A percentile compares a stretch with the other conserved stretches of the same genome.
phyloP scores from a whole-genome alignment of 257 asterid genomes.

The Salvia splendens region DNA sequence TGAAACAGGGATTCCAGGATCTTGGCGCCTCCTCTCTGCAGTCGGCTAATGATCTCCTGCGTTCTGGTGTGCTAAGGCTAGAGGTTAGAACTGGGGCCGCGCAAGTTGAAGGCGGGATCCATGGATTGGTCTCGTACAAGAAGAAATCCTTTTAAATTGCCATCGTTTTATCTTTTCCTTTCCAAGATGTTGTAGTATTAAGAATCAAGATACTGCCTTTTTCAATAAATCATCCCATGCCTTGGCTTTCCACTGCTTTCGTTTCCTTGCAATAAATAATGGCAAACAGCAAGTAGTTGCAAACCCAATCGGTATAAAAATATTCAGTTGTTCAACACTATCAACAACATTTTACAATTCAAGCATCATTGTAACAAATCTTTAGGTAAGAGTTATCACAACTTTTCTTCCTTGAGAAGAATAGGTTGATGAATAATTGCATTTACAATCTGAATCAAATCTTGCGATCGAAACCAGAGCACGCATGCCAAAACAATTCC shows the following conservation, averaged over 20 bases:
- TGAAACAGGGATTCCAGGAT: constrained; percentile 92
- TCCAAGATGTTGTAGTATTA: neutral
- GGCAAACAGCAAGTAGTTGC: neutral
- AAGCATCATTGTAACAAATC: neutral
- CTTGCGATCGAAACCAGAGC: constrained; percentile 68
- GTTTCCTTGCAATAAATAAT: neutral
- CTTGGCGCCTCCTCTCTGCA: constrained; percentile 86
- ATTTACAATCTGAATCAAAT: constrained; percentile 51
- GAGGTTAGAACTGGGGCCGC: constrained; percentile 88
- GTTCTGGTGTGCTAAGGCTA: constrained; percentile 66
- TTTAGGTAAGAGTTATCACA: too few species aligned
- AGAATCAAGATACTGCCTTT: too few species aligned
- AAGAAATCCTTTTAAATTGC: constrained; percentile 54
- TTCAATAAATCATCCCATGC: too few species aligned
- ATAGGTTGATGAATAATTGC: constrained; percentile 61
- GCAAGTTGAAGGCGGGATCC: constrained; percentile 75
- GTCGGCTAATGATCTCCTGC: constrained; percentile 78
- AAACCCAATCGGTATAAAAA: too few species aligned
- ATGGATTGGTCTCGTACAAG: constrained; percentile 61
- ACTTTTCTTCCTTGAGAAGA: constrained; percentile 3
- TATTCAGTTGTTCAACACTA: neutral
- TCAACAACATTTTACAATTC: too few species aligned
- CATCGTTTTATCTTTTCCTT: neutral
- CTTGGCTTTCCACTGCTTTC: too few species aligned
- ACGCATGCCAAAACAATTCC: constrained; percentile 82